Percentiles rank a stretch among this genome's conserved stretches.
phyloP scores from a whole-genome alignment of 768 basidiomycete genomes.

The Mycena albidolilacea region DNA sequence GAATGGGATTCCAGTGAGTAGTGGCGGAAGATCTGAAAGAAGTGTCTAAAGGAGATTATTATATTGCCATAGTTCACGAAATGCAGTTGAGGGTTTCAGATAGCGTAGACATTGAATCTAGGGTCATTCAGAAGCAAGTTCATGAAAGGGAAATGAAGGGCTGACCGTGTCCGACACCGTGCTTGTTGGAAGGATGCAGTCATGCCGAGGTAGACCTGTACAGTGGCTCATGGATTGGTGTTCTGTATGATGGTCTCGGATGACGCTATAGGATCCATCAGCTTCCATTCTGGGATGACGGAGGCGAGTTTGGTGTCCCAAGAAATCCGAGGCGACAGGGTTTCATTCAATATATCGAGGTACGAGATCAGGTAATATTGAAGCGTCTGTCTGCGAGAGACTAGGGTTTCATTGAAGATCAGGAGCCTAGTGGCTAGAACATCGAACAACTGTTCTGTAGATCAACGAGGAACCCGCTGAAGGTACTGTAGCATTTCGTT shows the following conservation, averaged over 20 bases:
- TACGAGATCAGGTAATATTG: no score
- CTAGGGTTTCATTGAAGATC: conserved; percentile 39
- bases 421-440: conserved; percentile 39
- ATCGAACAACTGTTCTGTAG: conserved; percentile 34
- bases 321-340: conserved; percentile 30
- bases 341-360: no score
- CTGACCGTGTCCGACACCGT: conserved; percentile 34
- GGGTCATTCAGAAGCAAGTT: not conserved
- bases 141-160: not conserved
- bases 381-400: no score
- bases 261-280: conserved; percentile 40
- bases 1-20: conserved; percentile 37
- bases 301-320: conserved; percentile 42
- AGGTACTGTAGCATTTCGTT: no score
- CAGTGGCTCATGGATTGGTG: conserved; percentile 44
- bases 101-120: conserved; percentile 40
- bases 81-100: conserved; percentile 44
- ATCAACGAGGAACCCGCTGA: not conserved
- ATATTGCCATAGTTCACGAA: conserved; percentile 47
- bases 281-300: conserved; percentile 41
- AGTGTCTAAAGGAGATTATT: conserved; percentile 47
- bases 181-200: conserved; percentile 34
- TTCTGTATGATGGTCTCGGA: conserved; percentile 44
- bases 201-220: conserved; percentile 47
- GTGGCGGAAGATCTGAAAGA: conserved; percentile 43